Evolutionary conservation across 2,329 filamentous ascomycete species (phyloP), one percentile per base, ranked within the genome.

Genomic region (Diaporthe helianthi): DNA sequence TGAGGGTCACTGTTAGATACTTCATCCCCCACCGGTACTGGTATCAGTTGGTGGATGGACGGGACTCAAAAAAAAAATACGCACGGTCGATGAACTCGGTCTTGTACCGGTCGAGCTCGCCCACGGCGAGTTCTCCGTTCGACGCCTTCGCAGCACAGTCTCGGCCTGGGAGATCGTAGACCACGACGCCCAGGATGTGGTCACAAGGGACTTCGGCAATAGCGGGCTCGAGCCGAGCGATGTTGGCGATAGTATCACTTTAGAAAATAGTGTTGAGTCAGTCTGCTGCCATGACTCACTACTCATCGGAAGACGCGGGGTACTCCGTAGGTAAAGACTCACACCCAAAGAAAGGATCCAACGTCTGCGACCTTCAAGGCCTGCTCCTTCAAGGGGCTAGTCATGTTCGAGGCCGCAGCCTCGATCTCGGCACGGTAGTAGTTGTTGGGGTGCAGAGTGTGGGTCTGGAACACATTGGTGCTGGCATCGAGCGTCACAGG

Each of bases 271-370:
- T 12, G 2, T 17, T 12, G 15, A 3, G 31, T 67, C 9, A 67
- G 29, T 38, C 19, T 60, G 41, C n/a, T 36, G 17, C 26, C 17
- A 33, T 8, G 13, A 15, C 8, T 53, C 17, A 31, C 10, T 33
- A 9, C 10, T 22, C 12, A 10, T 33, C 51, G 51, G 5, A 13
- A 12, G 9, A 12, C 4, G 4, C 1, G 4, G 13, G 10, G n/a
- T n/a, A n/a, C n/a, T n/a, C n/a, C n/a, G n/a, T n/a, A n/a, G n/a
- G n/a, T n/a, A 3, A 10, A 13, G 12, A 75, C 77, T 75, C 71
- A 78, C 76, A 80, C 74, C 80, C 79, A 81, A 64, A 81, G 72
- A 75, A 83, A 82, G 73, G 76, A 78, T 54, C 80, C 80, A 60
- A 81, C 73, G 44, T 81, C 76, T 65, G 79, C 79, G 49, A 81